These are phyloP conservation scores for Suhomyces wounanorum DNA, from an alignment of 1,139 yeast genomes.

Conservation along the genomic window DNA sequence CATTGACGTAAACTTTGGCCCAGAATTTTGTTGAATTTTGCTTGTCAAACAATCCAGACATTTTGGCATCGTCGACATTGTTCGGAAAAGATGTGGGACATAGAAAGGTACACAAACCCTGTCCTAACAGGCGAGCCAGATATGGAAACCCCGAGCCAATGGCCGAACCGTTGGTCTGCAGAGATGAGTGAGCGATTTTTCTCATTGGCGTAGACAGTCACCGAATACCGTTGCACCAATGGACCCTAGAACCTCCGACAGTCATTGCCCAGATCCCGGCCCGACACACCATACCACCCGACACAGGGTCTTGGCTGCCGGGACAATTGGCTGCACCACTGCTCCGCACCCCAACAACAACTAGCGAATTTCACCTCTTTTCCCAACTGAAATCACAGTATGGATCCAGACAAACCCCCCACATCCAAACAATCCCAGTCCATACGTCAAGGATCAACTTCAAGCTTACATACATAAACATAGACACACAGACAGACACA, in stretches of 20 bases:
- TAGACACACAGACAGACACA: too few relatives aligned
- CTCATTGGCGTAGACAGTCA: conserved; percentile 6
- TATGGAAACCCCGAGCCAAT: not conserved
- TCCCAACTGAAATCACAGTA: not conserved
- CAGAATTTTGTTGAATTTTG: too few relatives aligned
- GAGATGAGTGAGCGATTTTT: conserved; percentile 13
- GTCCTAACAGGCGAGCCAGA: not conserved
- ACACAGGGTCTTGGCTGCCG: not conserved
- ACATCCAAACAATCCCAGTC: too few relatives aligned
- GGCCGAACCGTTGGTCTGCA: conserved; percentile 2
- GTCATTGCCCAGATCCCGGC: not conserved
- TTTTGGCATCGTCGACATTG: too few relatives aligned
- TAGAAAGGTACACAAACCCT: not conserved
- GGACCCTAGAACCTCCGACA: not conserved
- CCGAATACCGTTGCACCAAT: not conserved
- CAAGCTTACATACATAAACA: too few relatives aligned
- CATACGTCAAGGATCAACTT: too few relatives aligned
- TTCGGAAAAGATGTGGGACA: not conserved
- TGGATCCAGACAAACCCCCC: too few relatives aligned
- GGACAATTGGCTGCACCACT: not conserved
- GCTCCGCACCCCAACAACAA: not conserved
- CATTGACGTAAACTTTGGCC: too few relatives aligned
- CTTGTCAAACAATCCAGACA: too few relatives aligned
- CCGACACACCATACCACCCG: not conserved
- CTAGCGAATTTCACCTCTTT: not conserved